Conservation (phyloP, 768 basidiomycete genomes). For the Russula sp. region DNA sequence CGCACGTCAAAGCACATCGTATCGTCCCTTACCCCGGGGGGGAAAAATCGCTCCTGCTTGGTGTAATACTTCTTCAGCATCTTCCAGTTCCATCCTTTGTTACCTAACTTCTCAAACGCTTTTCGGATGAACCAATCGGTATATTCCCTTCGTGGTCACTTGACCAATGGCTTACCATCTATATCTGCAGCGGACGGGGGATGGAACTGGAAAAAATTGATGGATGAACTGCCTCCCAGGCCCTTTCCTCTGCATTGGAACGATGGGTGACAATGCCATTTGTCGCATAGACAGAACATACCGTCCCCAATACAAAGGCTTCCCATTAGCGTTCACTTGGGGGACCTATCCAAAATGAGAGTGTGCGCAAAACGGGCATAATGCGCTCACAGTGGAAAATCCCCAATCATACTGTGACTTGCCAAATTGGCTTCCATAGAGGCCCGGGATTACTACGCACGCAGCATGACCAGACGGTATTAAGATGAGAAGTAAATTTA, state of each 20-base stretch:
- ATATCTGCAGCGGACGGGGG: conserved; percentile 17
- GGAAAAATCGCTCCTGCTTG: conserved; percentile 19
- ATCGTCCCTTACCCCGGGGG: conserved; percentile 1
- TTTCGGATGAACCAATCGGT: neutral
- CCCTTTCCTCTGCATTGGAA: conserved; percentile 26
- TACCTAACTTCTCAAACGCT: conserved; percentile 26
- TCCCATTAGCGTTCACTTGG: conserved; percentile 8
- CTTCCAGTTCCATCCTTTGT: conserved; percentile 28
- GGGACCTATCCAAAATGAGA: conserved; percentile 6
- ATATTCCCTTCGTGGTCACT: no score
- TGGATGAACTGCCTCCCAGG: conserved; percentile 25
- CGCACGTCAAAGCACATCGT: conserved; percentile 2
- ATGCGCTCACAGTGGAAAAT: conserved; percentile 6
- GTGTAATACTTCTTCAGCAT: conserved; percentile 20
- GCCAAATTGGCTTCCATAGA: neutral
- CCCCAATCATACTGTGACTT: conserved; percentile 16
- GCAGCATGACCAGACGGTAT: neutral
- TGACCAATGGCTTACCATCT: conserved; percentile 15
- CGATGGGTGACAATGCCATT: neutral
- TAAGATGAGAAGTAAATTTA: neutral
- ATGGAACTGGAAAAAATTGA: conserved; percentile 23
- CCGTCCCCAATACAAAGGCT: neutral
- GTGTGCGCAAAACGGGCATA: neutral
- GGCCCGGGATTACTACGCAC: conserved; percentile 1
- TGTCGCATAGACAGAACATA: neutral